Evolutionary conservation across 176 grass and related monocot genomes (phyloP), one percentile per base, ranked within the genome.

Genomic region (Pharus latifolius): DNA sequence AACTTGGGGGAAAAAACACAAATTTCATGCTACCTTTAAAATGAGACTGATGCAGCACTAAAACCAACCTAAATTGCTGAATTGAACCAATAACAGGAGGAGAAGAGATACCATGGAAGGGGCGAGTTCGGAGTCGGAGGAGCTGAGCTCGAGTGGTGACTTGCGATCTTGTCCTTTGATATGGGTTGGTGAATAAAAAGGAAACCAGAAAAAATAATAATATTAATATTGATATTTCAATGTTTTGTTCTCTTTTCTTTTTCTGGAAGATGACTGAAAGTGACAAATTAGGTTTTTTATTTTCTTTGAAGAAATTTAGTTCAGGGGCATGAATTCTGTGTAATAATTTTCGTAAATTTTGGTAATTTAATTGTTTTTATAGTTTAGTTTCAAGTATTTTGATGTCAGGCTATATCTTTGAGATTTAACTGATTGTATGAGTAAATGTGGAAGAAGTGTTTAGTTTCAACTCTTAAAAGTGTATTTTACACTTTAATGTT

Each of bases 161-260:
- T 41, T 19, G 34, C 51, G 75, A 74, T 84, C 75, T 74, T 84
- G 70, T 79, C 74, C 54, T 54, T 67, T 50, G 13, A n/a, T 5
- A 8, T 64, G 38, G 73, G 74, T 85, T 75, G 83, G 83, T 80
- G 63, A 12, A n/a, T 32, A 48, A 80, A 75, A 80, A 54, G 12
- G 46, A 48, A 8, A 14, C 54, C 41, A 78, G 29, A 56, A 56
- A 19, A 38, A 38, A 5, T 9, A n/a, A n/a, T n/a, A n/a, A n/a
- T n/a, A n/a, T n/a, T n/a, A n/a, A n/a, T n/a, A n/a, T n/a, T 17
- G 37, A 76, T 17, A 48, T 63, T 28, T 28, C 44, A 35, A 40
- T 0, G 2, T 31, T 68, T 54, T 51, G 30, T 33, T 17, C 5
- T 40, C 22, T 56, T 24, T 52, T 53, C 28, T 6, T 50, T 30